Evolutionary conservation across 2,329 filamentous ascomycete species (phyloP).

Genomic region (Apiospora aurea): DNA sequence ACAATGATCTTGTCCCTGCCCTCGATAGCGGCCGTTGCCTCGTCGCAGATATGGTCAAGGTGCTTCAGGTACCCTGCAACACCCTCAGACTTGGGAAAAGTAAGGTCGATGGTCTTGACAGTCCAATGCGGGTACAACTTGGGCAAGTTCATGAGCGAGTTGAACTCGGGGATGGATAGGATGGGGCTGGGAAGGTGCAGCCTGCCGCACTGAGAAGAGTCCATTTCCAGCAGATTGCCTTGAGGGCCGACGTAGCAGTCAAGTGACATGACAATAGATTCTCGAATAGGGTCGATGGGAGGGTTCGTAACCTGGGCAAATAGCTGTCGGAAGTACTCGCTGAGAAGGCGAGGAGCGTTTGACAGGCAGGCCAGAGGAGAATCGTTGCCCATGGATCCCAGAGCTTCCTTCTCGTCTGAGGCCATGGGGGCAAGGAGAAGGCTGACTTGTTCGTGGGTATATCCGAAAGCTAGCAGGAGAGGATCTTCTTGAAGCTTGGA

Average conservation of each 20-base stretch:
- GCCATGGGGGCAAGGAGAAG: conserved; percentile 94
- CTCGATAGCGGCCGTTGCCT: conserved; percentile 83
- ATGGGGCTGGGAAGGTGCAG: conserved; percentile 88
- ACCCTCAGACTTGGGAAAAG: conserved; percentile 87
- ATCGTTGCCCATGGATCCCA: conserved; percentile 98
- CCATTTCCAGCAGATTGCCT: conserved; percentile 94
- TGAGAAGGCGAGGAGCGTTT: conserved; percentile 86
- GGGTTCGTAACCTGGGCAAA: conserved; percentile 99
- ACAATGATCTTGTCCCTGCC: conserved; percentile 85
- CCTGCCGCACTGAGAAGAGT: conserved; percentile 84
- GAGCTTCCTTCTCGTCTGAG: conserved; percentile 93
- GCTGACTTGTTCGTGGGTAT: conserved; percentile 94
- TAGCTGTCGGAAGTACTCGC: conserved; percentile 96
- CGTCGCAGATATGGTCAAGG: conserved; percentile 86
- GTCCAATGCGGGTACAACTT: conserved; percentile 80
- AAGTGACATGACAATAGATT: conserved; percentile 97
- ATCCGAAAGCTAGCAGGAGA: conserved; percentile 85
- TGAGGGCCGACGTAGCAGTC: conserved; percentile 97
- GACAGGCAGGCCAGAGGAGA: conserved; percentile 90
- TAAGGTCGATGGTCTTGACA: conserved; percentile 89
- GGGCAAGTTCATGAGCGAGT: conserved; percentile 80
- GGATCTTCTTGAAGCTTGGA: conserved; percentile 82
- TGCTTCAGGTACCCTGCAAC: conserved; percentile 85
- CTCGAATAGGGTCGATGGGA: conserved; percentile 94
- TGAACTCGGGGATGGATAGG: conserved; percentile 89